These are phyloP conservation scores for Corymbia citriodora DNA, from an alignment of 441 rosid genomes.

Conservation along the genomic window DNA sequence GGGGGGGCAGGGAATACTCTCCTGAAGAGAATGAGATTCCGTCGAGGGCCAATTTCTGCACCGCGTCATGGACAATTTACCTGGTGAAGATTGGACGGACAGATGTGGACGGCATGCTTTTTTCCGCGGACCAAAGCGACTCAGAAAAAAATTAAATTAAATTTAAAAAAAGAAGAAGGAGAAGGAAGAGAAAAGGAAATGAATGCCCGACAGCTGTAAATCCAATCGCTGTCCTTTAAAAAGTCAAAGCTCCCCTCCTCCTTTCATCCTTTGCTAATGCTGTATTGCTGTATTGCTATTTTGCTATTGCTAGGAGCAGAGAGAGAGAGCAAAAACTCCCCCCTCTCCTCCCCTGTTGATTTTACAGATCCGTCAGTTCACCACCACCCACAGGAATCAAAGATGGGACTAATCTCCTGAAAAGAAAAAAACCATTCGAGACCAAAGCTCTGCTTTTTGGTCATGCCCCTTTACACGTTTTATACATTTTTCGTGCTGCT, in stretches of 20 bases:
- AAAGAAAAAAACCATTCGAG: neutral
- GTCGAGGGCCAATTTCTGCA: neutral
- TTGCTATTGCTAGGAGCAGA: neutral
- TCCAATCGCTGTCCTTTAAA: neutral
- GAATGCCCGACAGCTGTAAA: neutral
- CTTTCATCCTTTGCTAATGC: too few species aligned
- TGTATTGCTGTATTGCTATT: too few species aligned
- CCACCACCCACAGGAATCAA: neutral
- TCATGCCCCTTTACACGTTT: neutral
- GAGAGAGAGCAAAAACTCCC: neutral
- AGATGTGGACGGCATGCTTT: neutral
- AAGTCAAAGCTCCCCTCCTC: neutral
- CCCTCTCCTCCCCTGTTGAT: too few species aligned
- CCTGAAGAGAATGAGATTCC: neutral
- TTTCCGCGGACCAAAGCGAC: neutral
- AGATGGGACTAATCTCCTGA: neutral
- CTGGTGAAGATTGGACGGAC: neutral
- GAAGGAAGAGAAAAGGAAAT: too few species aligned
- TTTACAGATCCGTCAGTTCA: neutral
- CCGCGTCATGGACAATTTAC: neutral
- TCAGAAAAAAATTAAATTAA: too few species aligned
- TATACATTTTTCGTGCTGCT: neutral
- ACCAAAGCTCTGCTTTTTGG: too few species aligned
- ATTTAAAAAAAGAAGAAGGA: fast-evolving
- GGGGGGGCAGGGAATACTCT: neutral